Evolutionary conservation across 2,329 filamentous ascomycete genomes (phyloP).

Genomic region (Xylariomycetidae sp.): DNA sequence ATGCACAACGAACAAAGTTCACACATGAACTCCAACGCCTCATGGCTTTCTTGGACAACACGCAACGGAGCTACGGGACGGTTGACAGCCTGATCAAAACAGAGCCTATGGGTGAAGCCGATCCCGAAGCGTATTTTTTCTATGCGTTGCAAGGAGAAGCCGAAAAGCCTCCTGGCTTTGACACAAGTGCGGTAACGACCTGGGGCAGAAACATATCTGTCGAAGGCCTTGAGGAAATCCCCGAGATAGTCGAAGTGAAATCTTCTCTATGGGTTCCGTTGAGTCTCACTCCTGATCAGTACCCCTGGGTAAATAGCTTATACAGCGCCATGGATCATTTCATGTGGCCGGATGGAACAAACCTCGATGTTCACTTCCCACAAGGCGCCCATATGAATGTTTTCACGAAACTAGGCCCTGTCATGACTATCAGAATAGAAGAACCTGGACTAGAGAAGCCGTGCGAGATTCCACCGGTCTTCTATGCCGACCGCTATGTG

Average conservation of each 20-base stretch:
- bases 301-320: conserved; percentile 35
- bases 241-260: too few relatives aligned
- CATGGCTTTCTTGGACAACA: conserved; percentile 58
- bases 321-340: conserved; percentile 46
- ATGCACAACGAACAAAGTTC: conserved; percentile 32
- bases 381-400: conserved; percentile 37
- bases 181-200: conserved; percentile 18
- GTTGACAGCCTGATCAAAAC: conserved; percentile 42
- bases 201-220: conserved; percentile 17
- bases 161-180: conserved; percentile 12
- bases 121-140: conserved; percentile 40
- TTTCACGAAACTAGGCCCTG: conserved; percentile 43
- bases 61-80: conserved; percentile 56
- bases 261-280: too few relatives aligned
- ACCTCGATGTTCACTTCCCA: conserved; percentile 16
- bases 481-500: conserved; percentile 53
- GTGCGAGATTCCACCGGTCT: conserved; percentile 45
- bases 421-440: conserved; percentile 43
- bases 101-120: conserved; percentile 31
- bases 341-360: conserved; percentile 40
- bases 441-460: conserved; percentile 36
- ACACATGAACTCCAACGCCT: conserved; percentile 56
- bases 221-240: too few relatives aligned
- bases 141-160: conserved; percentile 18
- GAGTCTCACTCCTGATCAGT: too few relatives aligned